These are phyloP conservation scores for Tanacetum coccineum DNA, from an alignment of 129 eudicot species.

Conservation along the genomic window DNA sequence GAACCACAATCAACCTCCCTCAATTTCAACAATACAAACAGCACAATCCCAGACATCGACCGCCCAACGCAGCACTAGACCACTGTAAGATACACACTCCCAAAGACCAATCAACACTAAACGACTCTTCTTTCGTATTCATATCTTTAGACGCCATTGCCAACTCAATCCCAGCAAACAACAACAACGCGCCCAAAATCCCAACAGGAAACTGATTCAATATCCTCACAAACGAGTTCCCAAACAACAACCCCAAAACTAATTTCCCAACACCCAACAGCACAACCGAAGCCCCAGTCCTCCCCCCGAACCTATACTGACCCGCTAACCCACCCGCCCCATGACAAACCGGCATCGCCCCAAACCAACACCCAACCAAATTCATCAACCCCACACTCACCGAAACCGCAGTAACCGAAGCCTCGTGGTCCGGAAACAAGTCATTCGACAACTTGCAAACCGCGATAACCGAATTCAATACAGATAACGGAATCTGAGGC, in stretches of 20 bases:
- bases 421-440: constrained; percentile 56
- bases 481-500: constrained; percentile 70
- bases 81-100: constrained; percentile 70
- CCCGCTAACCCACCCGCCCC: constrained; percentile 92
- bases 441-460: constrained; percentile 70
- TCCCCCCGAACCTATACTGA: constrained; percentile 77
- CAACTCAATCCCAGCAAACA: constrained; percentile 71
- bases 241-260: constrained; percentile 54
- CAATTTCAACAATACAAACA: constrained; percentile 54
- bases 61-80: constrained; percentile 78
- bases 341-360: constrained; percentile 86
- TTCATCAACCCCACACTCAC: constrained; percentile 70
- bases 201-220: constrained; percentile 65
- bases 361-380: constrained; percentile 80
- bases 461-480: constrained; percentile 66
- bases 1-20: constrained; percentile 46
- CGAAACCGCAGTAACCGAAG: constrained; percentile 57
- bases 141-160: constrained; percentile 85
- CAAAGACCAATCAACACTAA: constrained; percentile 82
- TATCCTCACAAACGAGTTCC: constrained; percentile 64
- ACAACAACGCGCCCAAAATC: constrained; percentile 65
- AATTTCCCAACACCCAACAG: constrained; percentile 57
- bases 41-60: constrained; percentile 53
- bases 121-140: constrained; percentile 71
- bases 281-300: constrained; percentile 65